Evolutionary conservation across 1,139 yeast genomes (phyloP).

Genomic region (Saccharomycopsis crataegensis): DNA sequence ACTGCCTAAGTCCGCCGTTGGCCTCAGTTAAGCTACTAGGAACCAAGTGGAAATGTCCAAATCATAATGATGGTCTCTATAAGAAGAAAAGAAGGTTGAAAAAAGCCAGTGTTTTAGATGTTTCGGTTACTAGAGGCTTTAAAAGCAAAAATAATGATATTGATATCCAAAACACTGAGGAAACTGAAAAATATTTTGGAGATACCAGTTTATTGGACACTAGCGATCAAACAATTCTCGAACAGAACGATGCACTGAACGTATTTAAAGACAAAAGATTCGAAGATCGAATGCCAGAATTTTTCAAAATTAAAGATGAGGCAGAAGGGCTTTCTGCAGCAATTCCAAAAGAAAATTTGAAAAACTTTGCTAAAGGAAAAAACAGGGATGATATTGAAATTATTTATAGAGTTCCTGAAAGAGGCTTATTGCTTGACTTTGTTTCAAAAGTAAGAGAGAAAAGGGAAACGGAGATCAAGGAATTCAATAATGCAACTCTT

Average conservation of each 20-base stretch:
- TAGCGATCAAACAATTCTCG: constrained; percentile 27
- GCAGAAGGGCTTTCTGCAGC: constrained; percentile 40
- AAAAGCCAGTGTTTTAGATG: constrained; percentile 46
- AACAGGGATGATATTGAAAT: constrained; percentile 34
- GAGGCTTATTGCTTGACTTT: constrained; percentile 70
- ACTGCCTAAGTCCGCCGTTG: constrained; percentile 75
- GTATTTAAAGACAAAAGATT: constrained; percentile 22
- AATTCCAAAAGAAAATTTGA: constrained; percentile 30
- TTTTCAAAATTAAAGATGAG: constrained; percentile 35
- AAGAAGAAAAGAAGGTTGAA: constrained; percentile 37
- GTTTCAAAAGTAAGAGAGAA: constrained; percentile 38
- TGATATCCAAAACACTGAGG: constrained; percentile 41
- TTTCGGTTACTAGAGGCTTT: constrained; percentile 52
- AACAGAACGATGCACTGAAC: constrained; percentile 15
- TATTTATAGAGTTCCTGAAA: constrained; percentile 63
- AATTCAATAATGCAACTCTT: constrained; percentile 26
- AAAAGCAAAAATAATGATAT: constrained; percentile 58
- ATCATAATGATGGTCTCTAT: constrained; percentile 57
- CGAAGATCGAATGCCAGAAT: constrained; percentile 36
- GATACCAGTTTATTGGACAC: constrained; percentile 24
- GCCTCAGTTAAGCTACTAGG: constrained; percentile 72
- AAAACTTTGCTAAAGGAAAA: constrained; percentile 19
- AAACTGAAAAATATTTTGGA: constrained; percentile 23
- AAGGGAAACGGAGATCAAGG: constrained; percentile 24
- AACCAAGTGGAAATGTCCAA: constrained; percentile 89